phyloP scores from a whole-genome alignment of 192 early-diverging fungal species.

The Backusella sp. region DNA sequence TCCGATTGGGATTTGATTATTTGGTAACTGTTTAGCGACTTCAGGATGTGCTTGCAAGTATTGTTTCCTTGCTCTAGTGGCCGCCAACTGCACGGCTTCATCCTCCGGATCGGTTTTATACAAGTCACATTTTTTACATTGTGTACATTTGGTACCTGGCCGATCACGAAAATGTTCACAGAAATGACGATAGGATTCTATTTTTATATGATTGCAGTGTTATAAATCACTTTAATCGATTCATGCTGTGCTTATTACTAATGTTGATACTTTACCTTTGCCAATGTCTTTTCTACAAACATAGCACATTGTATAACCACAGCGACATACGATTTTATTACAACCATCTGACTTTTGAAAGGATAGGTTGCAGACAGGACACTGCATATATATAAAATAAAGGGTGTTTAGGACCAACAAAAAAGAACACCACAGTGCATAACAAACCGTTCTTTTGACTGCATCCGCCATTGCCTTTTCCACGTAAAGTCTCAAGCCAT shows the following conservation, averaged over 20 bases:
- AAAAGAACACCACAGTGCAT: background rate
- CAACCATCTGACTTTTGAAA: conserved; percentile 60
- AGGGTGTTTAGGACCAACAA: background rate
- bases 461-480: conserved; percentile 62
- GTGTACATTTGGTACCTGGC: conserved; percentile 45
- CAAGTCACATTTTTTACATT: conserved; percentile 58
- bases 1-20: conserved; percentile 2
- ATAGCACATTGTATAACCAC: conserved; percentile 66
- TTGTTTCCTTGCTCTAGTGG: conserved; percentile 42
- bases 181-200: conserved; percentile 57
- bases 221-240: background rate
- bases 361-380: conserved; percentile 51
- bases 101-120: conserved; percentile 56
- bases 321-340: conserved; percentile 63
- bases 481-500: conserved; percentile 53
- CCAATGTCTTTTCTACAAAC: conserved; percentile 59
- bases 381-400: conserved; percentile 38
- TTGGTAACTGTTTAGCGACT: conserved; percentile 1
- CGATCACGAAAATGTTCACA: conserved; percentile 59
- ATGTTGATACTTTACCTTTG: conserved; percentile 13
- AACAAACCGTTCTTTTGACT: conserved; percentile 58
- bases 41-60: conserved; percentile 38
- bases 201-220: background rate
- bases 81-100: conserved; percentile 40
- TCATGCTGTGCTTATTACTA: background rate